Conservation (phyloP, 2,329 filamentous ascomycete genomes). For the Metarhizium robertsii region DNA sequence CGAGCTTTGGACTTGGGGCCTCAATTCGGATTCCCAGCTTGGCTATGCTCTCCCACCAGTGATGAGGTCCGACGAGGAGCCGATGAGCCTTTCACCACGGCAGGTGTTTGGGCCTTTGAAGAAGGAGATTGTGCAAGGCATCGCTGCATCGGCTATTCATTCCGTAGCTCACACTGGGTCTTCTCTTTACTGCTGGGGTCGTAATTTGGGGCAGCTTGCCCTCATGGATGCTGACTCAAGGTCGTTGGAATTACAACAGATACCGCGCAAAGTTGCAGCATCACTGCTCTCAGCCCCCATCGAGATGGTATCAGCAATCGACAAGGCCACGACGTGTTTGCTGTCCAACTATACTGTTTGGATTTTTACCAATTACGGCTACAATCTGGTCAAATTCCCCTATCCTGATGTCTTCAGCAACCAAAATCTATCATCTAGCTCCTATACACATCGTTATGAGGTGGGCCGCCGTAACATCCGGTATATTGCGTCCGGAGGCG, state of each 20-base stretch:
- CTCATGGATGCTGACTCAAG: conserved; percentile 92
- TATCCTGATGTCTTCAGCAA: conserved; percentile 61
- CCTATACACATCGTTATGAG: conserved; percentile 40
- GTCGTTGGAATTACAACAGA: conserved; percentile 73
- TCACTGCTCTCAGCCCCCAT: conserved; percentile 63
- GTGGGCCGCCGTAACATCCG: conserved; percentile 59
- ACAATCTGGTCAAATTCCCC: conserved; percentile 81
- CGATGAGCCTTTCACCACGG: conserved; percentile 69
- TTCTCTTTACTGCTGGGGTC: conserved; percentile 87
- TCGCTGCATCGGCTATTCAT: conserved; percentile 83
- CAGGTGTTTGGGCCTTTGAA: conserved; percentile 91
- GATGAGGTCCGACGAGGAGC: conserved; percentile 65
- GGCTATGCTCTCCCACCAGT: conserved; percentile 69
- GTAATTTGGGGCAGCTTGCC: conserved; percentile 88
- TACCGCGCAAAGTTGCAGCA: conserved; percentile 78
- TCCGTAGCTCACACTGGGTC: conserved; percentile 78
- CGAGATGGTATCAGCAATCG: conserved; percentile 74
- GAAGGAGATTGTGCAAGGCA: conserved; percentile 69
- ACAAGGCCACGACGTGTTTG: conserved; percentile 77
- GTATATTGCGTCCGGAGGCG: conserved; percentile 74
- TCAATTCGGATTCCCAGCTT: conserved; percentile 75
- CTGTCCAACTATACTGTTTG: conserved; percentile 83
- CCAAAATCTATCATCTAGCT: conserved; percentile 56
- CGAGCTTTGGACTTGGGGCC: conserved; percentile 93
- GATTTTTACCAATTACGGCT: conserved; percentile 93